phyloP scores from a whole-genome alignment of 345 rosid genomes.

The Aquilaria yunnanensis region DNA sequence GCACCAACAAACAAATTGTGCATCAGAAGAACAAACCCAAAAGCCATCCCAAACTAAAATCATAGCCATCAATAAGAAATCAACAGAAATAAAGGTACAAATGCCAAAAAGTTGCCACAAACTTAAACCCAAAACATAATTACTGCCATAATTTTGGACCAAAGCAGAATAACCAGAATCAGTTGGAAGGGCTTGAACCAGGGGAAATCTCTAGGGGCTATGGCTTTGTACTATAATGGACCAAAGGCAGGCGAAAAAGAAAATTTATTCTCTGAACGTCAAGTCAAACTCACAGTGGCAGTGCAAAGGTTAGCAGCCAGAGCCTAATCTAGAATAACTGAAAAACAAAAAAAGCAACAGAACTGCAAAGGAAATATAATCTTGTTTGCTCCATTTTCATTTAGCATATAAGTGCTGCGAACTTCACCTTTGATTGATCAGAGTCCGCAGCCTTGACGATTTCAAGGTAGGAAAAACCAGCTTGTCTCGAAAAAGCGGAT shows the following conservation, averaged over 20 bases:
- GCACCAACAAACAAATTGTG: slow-evolving; percentile 16
- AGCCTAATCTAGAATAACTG: neutral
- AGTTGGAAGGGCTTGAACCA: too few relatives aligned
- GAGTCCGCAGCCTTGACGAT: slow-evolving; percentile 63
- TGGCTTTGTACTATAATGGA: too few relatives aligned
- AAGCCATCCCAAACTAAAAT: neutral
- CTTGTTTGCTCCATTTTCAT: neutral
- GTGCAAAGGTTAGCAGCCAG: too few relatives aligned
- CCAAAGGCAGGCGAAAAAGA: too few relatives aligned
- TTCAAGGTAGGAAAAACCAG: slow-evolving; percentile 58
- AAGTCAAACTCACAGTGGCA: too few relatives aligned
- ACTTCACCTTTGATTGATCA: slow-evolving; percentile 68
- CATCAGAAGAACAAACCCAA: neutral
- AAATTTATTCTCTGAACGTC: too few relatives aligned
- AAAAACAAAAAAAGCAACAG: neutral
- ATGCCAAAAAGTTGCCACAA: neutral
- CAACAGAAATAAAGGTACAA: neutral
- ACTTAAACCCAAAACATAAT: neutral
- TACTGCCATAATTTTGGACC: neutral
- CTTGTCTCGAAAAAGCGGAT: slow-evolving; percentile 71
- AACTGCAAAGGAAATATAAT: neutral
- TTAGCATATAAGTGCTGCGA: neutral
- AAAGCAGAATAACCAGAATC: too few relatives aligned
- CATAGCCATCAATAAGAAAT: too few relatives aligned
- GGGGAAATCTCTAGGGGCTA: too few relatives aligned